phyloP scores from a whole-genome alignment of 768 basidiomycete species.

The Paxillus ammoniavirescens region DNA sequence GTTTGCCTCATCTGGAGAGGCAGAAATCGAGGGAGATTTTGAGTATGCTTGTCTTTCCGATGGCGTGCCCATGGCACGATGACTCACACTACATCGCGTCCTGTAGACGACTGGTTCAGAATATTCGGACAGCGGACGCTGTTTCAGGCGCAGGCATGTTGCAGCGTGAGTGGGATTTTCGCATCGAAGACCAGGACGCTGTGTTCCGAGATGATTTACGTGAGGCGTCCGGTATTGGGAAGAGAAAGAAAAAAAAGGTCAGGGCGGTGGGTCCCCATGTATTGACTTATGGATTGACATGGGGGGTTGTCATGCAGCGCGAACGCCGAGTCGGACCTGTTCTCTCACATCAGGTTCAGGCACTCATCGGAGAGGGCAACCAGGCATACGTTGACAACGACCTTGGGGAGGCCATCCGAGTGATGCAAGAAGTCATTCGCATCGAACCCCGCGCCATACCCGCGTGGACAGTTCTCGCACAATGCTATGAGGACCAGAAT shows the following conservation, averaged over 20 bases:
- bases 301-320: constrained; percentile 11
- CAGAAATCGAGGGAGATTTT: constrained; percentile 56
- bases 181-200: constrained; percentile 62
- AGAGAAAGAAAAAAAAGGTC: constrained; percentile 46
- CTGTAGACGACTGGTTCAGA: constrained; percentile 63
- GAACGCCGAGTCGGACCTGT: constrained; percentile 54
- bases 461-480: constrained; percentile 88
- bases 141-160: constrained; percentile 45
- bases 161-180: constrained; percentile 72
- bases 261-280: background rate
- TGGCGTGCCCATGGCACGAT: background rate
- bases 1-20: constrained; percentile 23
- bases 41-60: constrained; percentile 35
- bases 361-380: constrained; percentile 83
- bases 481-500: constrained; percentile 73
- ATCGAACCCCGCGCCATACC: constrained; percentile 83
- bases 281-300: background rate
- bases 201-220: constrained; percentile 75
- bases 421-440: constrained; percentile 90
- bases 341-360: constrained; percentile 68
- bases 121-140: constrained; percentile 55
- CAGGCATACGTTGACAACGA: constrained; percentile 78
- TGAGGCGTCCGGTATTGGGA: constrained; percentile 71
- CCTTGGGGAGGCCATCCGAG: constrained; percentile 63
- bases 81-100: background rate